Evolutionary conservation across 2,329 filamentous ascomycete genomes (phyloP), one percentile per base, ranked within the genome.

Genomic region (Trichoderma simmonsii): DNA sequence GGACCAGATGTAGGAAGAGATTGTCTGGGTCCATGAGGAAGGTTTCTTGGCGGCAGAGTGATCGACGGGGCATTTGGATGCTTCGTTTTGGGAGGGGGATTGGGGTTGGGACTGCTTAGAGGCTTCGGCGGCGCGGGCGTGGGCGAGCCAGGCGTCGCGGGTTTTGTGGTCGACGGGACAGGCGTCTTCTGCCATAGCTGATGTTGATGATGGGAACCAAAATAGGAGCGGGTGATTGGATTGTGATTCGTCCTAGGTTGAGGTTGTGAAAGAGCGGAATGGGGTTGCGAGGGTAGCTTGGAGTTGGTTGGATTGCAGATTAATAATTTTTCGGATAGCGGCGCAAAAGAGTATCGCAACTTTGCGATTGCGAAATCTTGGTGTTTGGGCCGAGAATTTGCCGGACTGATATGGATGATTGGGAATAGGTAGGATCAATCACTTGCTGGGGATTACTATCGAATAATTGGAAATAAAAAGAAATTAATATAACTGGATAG

Each of bases 151-250:
- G 77, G 92, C 90, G 77, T 94, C 92, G 77, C 96, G 92, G 67
- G 94, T 92, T 78, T 93, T 93, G 83, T 95, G 92, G 83, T 98
- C 95, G 78, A 98, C 94, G 6, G 96, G 96, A 78, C 96, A 98
- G 72, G 86, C 59, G 69, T 77, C 75, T 71, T 77, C 78, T 63
- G 63, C 74, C 80, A 81, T 82, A 56, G 36, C 57, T 73, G 28
- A 24, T 11, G 15, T 1, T 32, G 3, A 18, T n/a, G 8, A 5
- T 21, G 8, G 4, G 2, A 5, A 5, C 6, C 9, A 12, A 2
- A 11, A 12, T 34, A 1, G 2, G 4, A n/a, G 1, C 8, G 1
- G 5, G 8, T 4, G 5, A 24, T 34, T 24, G 0, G 21, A 54
- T 24, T 54, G 57, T 18, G 11, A 60, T 60, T 21, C 21, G 24